Conservation (phyloP, 805 yeast species). For the Teunomyces aglyptinius region DNA sequence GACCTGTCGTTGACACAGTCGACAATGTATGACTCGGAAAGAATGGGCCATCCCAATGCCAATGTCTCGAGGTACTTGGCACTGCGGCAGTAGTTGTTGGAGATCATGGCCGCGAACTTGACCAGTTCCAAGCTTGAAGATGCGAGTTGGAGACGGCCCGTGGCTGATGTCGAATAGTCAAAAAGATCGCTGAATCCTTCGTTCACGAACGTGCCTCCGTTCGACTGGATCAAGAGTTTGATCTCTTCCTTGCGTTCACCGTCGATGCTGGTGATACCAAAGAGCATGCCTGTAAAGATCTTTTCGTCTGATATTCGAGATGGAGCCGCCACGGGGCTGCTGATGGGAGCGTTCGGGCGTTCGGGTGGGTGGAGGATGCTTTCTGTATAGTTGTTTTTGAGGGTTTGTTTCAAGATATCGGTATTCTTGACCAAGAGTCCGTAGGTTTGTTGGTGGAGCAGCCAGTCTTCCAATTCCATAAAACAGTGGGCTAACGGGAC, state of each 20-base stretch:
- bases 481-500: constrained; percentile 30
- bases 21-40: constrained; percentile 55
- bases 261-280: constrained; percentile 37
- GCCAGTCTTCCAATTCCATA: constrained; percentile 42
- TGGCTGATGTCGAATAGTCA: constrained; percentile 11
- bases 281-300: constrained; percentile 24
- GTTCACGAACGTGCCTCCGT: constrained; percentile 44
- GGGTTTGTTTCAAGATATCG: constrained; percentile 18
- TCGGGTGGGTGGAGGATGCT: neutral
- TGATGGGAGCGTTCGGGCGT: neutral
- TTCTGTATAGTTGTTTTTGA: constrained; percentile 2
- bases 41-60: constrained; percentile 83
- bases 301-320: neutral
- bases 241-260: constrained; percentile 32
- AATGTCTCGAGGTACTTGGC: constrained; percentile 74
- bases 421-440: constrained; percentile 18
- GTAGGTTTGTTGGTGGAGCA: constrained; percentile 34
- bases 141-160: constrained; percentile 10
- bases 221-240: constrained; percentile 29
- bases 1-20: constrained; percentile 41
- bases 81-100: constrained; percentile 60
- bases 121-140: constrained; percentile 15
- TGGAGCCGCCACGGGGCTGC: constrained; percentile 1
- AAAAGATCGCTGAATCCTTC: constrained; percentile 33
- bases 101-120: constrained; percentile 64